phyloP scores from a whole-genome alignment of 2,329 filamentous ascomycete species.

The Aspergillus fischeri region DNA sequence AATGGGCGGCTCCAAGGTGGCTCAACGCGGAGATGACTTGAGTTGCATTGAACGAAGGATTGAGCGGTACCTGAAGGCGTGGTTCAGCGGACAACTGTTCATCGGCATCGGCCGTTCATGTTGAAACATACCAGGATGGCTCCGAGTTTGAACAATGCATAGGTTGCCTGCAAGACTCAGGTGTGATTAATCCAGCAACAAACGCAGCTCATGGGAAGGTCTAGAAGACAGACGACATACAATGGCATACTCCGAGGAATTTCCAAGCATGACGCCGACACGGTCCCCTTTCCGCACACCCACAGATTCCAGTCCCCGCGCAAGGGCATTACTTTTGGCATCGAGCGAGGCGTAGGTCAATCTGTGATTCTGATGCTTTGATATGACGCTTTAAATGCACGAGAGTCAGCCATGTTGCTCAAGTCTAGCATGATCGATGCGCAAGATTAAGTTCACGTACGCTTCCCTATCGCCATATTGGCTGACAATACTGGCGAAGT shows the following conservation, averaged over 20 bases:
- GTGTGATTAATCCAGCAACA: conserved; percentile 9
- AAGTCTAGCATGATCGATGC: neutral
- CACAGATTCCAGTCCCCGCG: conserved; percentile 62
- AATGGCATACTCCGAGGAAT: conserved; percentile 76
- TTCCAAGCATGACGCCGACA: conserved; percentile 82
- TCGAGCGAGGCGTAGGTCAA: conserved; percentile 76
- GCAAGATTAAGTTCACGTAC: conserved; percentile 35
- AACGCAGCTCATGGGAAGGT: neutral
- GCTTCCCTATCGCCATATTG: conserved; percentile 47
- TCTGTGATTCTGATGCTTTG: conserved; percentile 56
- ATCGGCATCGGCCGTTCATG: neutral
- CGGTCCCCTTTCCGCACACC: conserved; percentile 79
- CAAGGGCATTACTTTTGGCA: conserved; percentile 68
- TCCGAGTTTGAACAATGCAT: conserved; percentile 91
- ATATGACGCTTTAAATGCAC: conserved; percentile 47
- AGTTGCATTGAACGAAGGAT: conserved; percentile 76
- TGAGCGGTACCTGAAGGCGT: conserved; percentile 67
- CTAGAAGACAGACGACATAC: conserved; percentile 39
- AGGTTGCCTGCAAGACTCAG: conserved; percentile 51
- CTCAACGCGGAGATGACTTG: conserved; percentile 76
- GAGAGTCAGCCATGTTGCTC: neutral
- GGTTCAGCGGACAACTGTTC: neutral
- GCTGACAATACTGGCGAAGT: conserved; percentile 43
- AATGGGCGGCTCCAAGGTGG: conserved; percentile 67
- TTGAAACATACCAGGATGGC: conserved; percentile 64